These are phyloP conservation scores for Fraxinus paxiana DNA, from an alignment of 305 asterid species.

Conservation along the genomic window DNA sequence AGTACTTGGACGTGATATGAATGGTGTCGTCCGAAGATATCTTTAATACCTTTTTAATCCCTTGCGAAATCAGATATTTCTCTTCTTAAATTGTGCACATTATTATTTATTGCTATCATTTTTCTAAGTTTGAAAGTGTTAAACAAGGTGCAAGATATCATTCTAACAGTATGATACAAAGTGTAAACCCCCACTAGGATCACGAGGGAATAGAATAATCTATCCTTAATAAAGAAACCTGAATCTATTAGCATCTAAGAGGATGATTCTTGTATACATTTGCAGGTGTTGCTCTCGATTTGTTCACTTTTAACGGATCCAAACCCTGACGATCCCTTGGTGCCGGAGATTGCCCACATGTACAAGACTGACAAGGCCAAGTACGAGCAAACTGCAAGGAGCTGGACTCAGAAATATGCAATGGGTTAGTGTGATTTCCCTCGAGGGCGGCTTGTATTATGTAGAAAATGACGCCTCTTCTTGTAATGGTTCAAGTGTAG, in stretches of 20 bases:
- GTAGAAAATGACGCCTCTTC: background rate
- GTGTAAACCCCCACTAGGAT: background rate
- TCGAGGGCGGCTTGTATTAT: background rate
- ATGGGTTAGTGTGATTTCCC: background rate
- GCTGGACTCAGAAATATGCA: constrained; percentile 72
- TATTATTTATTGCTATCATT: background rate
- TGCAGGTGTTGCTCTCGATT: constrained; percentile 43
- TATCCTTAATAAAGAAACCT: background rate
- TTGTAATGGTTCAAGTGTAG: background rate
- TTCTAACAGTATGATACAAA: background rate
- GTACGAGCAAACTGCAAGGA: constrained; percentile 62
- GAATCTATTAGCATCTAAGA: background rate
- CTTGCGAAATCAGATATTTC: background rate
- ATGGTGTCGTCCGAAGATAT: background rate
- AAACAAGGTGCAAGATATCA: background rate
- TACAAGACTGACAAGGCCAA: constrained; percentile 60
- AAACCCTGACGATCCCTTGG: constrained; percentile 62
- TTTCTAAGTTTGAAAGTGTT: background rate
- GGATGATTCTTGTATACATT: background rate
- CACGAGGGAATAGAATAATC: background rate
- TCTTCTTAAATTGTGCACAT: background rate
- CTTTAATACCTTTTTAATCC: background rate
- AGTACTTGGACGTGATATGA: background rate
- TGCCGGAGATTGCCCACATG: constrained; percentile 67
- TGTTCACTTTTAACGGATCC: constrained; percentile 48